Conservation (phyloP, 441 rosid species). For the Adansonia gregorii region DNA sequence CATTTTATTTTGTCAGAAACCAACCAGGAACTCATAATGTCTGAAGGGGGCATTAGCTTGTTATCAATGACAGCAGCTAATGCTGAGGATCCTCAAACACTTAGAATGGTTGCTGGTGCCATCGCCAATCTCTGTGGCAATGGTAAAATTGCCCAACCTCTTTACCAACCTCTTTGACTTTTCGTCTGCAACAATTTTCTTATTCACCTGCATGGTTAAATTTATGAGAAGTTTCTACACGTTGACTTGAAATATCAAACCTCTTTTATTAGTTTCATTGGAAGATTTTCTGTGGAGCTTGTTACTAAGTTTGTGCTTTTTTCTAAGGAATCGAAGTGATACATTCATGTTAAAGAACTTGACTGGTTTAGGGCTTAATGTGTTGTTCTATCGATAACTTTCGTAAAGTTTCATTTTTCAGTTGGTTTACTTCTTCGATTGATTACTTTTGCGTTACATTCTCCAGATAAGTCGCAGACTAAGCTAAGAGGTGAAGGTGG, state of each 20-base stretch:
- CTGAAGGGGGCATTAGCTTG: conserved; percentile 84
- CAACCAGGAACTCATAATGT: conserved; percentile 97
- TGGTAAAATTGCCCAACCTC: conserved; percentile 50
- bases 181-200: neutral
- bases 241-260: neutral
- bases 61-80: conserved; percentile 75
- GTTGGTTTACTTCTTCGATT: neutral
- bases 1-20: conserved; percentile 53
- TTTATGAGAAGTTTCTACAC: neutral
- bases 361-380: neutral
- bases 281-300: neutral
- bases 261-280: neutral
- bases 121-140: conserved; percentile 99
- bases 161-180: neutral
- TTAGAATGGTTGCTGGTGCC: conserved; percentile 99
- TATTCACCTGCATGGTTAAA: neutral
- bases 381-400: neutral
- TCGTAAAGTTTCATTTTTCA: neutral
- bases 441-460: neutral
- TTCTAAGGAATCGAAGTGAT: neutral
- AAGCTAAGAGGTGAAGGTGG: conserved; percentile 95
- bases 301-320: neutral
- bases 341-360: neutral
- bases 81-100: conserved; percentile 97
- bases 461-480: conserved; percentile 79